Evolutionary conservation across 805 yeast genomes (phyloP).

Genomic region (Kluyveromyces nonfermentans): DNA sequence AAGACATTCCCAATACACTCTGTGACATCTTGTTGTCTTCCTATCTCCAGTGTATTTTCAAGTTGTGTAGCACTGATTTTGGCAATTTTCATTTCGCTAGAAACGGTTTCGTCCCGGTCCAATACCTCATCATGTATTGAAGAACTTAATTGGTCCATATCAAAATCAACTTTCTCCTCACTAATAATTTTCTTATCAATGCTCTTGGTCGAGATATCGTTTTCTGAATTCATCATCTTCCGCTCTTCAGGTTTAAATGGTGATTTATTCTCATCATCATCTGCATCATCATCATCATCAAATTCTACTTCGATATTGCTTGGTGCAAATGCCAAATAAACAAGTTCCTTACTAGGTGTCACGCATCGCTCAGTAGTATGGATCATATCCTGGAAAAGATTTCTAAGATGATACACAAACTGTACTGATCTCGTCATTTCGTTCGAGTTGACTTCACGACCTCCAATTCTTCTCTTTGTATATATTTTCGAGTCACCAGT

Average conservation of each 20-base stretch:
- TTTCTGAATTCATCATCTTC: neutral
- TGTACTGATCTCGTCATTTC: conserved; percentile 79
- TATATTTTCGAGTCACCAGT: conserved; percentile 28
- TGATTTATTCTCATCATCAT: neutral
- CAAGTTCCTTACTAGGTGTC: conserved; percentile 74
- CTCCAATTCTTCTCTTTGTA: conserved; percentile 65
- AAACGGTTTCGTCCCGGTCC: neutral
- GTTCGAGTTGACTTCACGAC: conserved; percentile 64
- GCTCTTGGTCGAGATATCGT: conserved; percentile 1
- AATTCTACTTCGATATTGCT: conserved; percentile 58
- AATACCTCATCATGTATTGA: neutral
- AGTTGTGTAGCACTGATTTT: conserved; percentile 47
- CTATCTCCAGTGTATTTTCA: conserved; percentile 67
- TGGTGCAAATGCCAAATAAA: conserved; percentile 78
- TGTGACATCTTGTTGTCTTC: conserved; percentile 94
- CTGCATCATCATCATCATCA: conserved; percentile 16
- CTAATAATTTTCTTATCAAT: neutral
- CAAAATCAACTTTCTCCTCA: neutral
- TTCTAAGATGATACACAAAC: conserved; percentile 64
- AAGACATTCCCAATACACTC: conserved; percentile 94
- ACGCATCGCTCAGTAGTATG: conserved; percentile 54
- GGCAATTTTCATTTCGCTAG: conserved; percentile 14
- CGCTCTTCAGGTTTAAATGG: conserved; percentile 4
- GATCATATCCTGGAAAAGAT: conserved; percentile 62
- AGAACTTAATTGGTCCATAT: conserved; percentile 2